These are phyloP conservation scores for Vanilla planifolia DNA, from an alignment of 106 monocot genomes.

Conservation along the genomic window DNA sequence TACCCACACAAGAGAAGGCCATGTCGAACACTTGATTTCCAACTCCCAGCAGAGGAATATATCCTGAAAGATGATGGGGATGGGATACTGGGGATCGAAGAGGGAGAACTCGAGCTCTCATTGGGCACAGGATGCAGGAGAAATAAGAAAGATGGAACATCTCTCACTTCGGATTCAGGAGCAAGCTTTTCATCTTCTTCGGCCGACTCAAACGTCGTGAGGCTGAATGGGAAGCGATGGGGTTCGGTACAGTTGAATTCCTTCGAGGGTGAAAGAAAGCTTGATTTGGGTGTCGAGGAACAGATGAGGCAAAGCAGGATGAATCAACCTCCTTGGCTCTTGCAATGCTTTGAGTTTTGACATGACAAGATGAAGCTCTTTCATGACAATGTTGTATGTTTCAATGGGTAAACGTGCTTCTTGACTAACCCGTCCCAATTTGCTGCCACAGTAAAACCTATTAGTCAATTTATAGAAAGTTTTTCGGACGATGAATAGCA, in stretches of 20 bases:
- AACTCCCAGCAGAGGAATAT: conserved; percentile 11
- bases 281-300: conserved; percentile 2
- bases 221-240: conserved; percentile 15
- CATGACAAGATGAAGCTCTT: conserved; percentile 7
- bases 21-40: conserved; percentile 12
- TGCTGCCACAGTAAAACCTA: too few species aligned
- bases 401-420: too few species aligned
- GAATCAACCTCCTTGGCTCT: conserved; percentile 17
- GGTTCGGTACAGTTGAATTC: conserved; percentile 11
- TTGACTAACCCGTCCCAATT: too few species aligned
- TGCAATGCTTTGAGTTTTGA: conserved; percentile 17
- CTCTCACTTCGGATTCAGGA: conserved; percentile 34
- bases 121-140: conserved; percentile 38
- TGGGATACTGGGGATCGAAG: conserved; percentile 6
- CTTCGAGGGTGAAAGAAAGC: conserved; percentile 7
- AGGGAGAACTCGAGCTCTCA: conserved; percentile 31
- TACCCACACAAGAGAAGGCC: conserved; percentile 1
- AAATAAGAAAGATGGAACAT: conserved; percentile 24
- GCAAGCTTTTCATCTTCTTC: conserved; percentile 43
- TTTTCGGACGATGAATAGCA: too few species aligned
- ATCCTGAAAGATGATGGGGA: not conserved
- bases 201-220: conserved; percentile 26
- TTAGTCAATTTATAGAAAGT: too few species aligned
- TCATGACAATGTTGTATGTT: too few species aligned
- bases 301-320: conserved; percentile 6